phyloP scores from a whole-genome alignment of 1,284 basidiomycete species.

The Austroboletus olivaceoglutinosus region DNA sequence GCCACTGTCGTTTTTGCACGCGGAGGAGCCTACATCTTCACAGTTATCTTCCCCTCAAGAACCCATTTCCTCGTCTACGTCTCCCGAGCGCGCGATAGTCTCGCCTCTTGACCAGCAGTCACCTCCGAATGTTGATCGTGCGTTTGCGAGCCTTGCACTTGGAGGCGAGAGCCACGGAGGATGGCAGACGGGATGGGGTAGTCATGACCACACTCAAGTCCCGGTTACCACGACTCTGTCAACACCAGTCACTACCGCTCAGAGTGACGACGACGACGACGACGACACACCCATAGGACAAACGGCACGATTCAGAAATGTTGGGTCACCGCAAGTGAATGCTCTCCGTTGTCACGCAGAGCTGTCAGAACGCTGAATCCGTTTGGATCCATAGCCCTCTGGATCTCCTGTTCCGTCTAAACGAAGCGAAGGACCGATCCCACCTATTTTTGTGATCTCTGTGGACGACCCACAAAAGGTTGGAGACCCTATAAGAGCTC shows the following conservation, averaged over 20 bases:
- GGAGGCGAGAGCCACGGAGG: conserved; percentile 59
- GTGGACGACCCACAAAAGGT: conserved; percentile 94
- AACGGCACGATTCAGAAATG: conserved; percentile 40
- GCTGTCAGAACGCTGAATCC: conserved; percentile 1
- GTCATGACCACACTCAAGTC: conserved; percentile 29
- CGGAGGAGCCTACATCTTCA: conserved; percentile 11
- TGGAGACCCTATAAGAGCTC: conserved; percentile 87
- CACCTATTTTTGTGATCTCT: conserved; percentile 72
- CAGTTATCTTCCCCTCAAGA: conserved; percentile 23
- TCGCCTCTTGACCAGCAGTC: conserved; percentile 52
- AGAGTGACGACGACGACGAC: conserved; percentile 53
- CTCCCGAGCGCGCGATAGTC: conserved; percentile 38
- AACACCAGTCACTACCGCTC: conserved; percentile 9
- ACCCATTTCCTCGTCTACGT: conserved; percentile 18
- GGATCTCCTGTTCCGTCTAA: conserved; percentile 17
- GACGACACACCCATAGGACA: conserved; percentile 72
- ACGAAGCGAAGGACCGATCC: conserved; percentile 43
- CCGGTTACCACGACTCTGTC: conserved; percentile 10
- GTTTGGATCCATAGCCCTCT: conserved; percentile 15
- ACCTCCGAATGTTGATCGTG: conserved; percentile 39
- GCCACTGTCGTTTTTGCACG: not conserved
- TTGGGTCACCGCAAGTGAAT: conserved; percentile 30
- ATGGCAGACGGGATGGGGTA: conserved; percentile 49
- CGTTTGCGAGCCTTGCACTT: conserved; percentile 59
- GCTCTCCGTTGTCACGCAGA: not conserved